Base-by-base conservation (phyloP, 2,329 filamentous ascomycete species). In the Alternaria infectoria region DNA sequence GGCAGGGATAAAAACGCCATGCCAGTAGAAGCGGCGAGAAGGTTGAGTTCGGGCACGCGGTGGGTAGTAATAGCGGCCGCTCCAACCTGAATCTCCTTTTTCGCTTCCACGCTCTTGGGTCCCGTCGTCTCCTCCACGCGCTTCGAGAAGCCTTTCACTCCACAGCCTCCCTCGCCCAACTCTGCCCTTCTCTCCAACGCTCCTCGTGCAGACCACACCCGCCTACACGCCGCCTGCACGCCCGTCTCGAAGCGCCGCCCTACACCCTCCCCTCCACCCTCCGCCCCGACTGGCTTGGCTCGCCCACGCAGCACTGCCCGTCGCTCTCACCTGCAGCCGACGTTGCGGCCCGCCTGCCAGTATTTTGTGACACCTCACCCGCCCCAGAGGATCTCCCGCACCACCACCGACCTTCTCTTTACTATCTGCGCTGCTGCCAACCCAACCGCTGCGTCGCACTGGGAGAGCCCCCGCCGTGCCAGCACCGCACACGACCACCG, bases 11-110 rank as follows among this genome's bases (percentile, higher is more conserved):
- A 32, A 45, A 43, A 55, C 65, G 58, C 64, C 67, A 68, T 69
- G 62, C 70, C 67, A 69, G 71, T 62, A 62, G 65, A 68, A 64
- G 68, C 69, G 69, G 72, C 70, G 71, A 72, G 66, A 68, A 70
- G 71, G 65, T 70, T 72, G 69, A 67, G 56, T 69, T 72, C 61
- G 69, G 68, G 71, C 69, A 69, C 63, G 65, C 61, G 61, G 69
- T 71, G 69, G 68, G 71, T 74, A 76, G 73, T 74, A 73, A 74
- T 70, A 71, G 72, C 70, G 69, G 70, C 72, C 73, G 72, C 69
- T 63, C 69, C 68, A 72, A 73, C 73, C 71, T 73, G 72, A 74
- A 68, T 74, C 71, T 76, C 71, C 72, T 74, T 73, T 62, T 75
- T 75, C 74, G 72, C 71, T 74, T 75, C 74, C 72, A 74, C 61